A percentile compares a stretch with the other conserved stretches of the same genome.
These are phyloP conservation scores for Plasmodium ovale DNA, from an alignment of 169 alveolate genomes.

Conservation along the genomic window DNA sequence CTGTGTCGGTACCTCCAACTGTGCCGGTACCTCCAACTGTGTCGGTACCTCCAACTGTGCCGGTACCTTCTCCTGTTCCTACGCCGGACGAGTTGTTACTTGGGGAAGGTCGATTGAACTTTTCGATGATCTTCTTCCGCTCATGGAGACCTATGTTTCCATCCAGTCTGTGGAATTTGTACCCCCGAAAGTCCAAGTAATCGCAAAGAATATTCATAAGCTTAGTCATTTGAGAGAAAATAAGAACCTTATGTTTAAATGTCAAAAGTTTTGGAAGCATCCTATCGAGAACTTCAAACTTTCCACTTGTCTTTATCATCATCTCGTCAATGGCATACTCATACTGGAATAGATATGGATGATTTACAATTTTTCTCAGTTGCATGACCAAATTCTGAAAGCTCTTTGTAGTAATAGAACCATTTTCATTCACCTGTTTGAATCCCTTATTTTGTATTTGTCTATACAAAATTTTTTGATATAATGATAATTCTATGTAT, in stretches of 20 bases:
- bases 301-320: constrained; percentile 91
- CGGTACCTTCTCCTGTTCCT: background rate
- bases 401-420: constrained; percentile 22
- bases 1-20: no score
- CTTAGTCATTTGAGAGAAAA: constrained; percentile 95
- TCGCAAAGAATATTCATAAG: constrained; percentile 96
- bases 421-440: constrained; percentile 78
- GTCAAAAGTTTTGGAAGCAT: constrained; percentile 80
- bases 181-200: constrained; percentile 93
- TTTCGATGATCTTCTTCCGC: constrained; percentile 80
- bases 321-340: constrained; percentile 93
- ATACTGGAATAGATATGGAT: constrained; percentile 94
- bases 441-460: constrained; percentile 89
- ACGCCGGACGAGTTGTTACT: background rate
- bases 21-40: no score
- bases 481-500: constrained; percentile 93
- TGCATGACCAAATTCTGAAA: constrained; percentile 96
- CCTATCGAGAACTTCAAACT: constrained; percentile 93
- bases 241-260: constrained; percentile 89
- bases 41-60: no score
- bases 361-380: constrained; percentile 98
- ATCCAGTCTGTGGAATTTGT: constrained; percentile 95
- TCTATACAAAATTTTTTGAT: constrained; percentile 94
- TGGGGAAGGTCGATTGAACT: background rate
- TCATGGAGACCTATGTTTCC: constrained; percentile 96